phyloP scores from a whole-genome alignment of 352 stramenopile genomes.

The Pythium sukuiense region DNA sequence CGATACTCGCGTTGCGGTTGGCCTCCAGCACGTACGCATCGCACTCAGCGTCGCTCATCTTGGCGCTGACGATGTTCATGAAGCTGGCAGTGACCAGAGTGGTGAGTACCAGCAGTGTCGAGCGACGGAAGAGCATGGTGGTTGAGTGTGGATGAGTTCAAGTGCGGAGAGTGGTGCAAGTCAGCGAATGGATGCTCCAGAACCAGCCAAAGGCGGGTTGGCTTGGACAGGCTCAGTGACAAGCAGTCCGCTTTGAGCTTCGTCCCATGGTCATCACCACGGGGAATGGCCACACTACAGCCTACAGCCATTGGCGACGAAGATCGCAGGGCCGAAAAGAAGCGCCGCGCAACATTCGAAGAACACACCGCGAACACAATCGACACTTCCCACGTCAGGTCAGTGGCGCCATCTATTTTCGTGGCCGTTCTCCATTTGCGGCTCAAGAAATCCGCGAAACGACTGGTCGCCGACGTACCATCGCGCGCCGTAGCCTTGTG shows the following conservation, averaged over 20 bases:
- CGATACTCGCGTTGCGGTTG: not conserved
- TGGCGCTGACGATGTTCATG: not conserved
- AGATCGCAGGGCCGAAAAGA: not conserved
- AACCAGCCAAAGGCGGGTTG: not conserved
- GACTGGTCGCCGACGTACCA: slow-evolving; percentile 60
- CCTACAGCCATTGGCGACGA: not conserved
- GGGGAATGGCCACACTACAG: not conserved
- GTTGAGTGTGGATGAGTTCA: not conserved
- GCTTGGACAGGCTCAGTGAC: too few relatives aligned
- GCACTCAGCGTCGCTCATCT: slow-evolving; percentile 1
- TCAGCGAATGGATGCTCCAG: not conserved
- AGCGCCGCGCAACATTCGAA: not conserved
- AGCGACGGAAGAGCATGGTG: not conserved
- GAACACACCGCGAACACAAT: not conserved
- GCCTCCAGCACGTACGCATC: not conserved
- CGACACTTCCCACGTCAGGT: slow-evolving; percentile 5
- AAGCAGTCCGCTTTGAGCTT: not conserved
- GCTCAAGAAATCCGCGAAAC: slow-evolving; percentile 86
- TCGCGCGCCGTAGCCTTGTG: slow-evolving; percentile 67
- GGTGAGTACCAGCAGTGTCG: not conserved
- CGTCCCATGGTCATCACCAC: not conserved
- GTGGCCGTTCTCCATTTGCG: slow-evolving; percentile 77
- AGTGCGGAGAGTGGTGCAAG: not conserved
- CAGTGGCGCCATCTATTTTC: slow-evolving; percentile 70
- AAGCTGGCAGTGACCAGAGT: not conserved